Base-by-base conservation (phyloP, 352 stramenopile genomes). In the Pythium aquatile region DNA sequence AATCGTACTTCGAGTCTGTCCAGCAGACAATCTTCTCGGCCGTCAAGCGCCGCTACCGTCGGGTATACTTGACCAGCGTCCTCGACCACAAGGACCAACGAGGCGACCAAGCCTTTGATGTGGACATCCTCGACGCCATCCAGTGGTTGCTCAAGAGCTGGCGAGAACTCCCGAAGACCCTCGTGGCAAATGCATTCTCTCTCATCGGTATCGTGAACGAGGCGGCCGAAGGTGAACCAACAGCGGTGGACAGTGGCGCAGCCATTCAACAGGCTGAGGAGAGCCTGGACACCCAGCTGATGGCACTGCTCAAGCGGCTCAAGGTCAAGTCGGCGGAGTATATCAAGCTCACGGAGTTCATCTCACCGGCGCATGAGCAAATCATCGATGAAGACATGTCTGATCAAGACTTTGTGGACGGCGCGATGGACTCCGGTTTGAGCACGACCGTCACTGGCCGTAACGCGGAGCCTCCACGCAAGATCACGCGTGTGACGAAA, bases 351-450 rank as follows among this genome's bases (percentile, higher is more conserved):
- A 75, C 74, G 11, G 78, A 89, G 49, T 83, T 88, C 26, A 61
- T 90, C 7, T 70, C 63, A 11, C 81, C 79, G 30, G 60, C 63
- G 37, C 66, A 63, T 0, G 83, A 90, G 47, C 68, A 61, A n/a
- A 72, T 82, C 0, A 68, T 72, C 20, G 80, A 91, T 28, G 79
- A 88, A 60, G 73, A 86, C 53, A 66, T 90, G 20, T 75, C 69
- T 6, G 74, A 88, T 55, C 78, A 87, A 33, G 79, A 91, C 56
- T 91, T 90, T 69, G 80, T 85, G 9, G 77, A 91, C 48, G 80
- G 77, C 0, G 80, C 78, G 1, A 49, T 90, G 37, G 72, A 88
- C 47, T 66, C 69, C 1, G 68, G 73, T 26, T 68, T 88, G 40
- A 66, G 79, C 3, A 70, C 74, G 13, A 63, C 64, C 4, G 75